Evolutionary conservation across 371 early-diverging fungal genomes (phyloP).

Genomic region (Fennellomyces sp.): DNA sequence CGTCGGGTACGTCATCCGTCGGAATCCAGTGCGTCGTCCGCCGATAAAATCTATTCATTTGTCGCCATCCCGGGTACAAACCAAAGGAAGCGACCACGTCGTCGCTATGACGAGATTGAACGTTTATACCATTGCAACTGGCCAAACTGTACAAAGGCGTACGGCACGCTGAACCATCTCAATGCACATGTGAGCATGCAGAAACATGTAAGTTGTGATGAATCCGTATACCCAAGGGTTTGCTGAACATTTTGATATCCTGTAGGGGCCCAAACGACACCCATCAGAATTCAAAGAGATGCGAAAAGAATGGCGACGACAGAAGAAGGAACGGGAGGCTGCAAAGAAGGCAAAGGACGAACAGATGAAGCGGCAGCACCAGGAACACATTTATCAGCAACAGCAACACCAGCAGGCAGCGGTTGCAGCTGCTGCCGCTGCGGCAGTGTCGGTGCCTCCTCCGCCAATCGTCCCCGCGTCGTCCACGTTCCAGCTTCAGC

Average conservation of each 20-base stretch:
- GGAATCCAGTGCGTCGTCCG: constrained; percentile 31
- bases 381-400: constrained; percentile 6
- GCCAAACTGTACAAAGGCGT: constrained; percentile 66
- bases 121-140: constrained; percentile 69
- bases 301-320: constrained; percentile 55
- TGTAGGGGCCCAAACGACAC: background rate
- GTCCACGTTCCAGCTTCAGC: background rate
- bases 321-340: constrained; percentile 50
- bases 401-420: constrained; percentile 7
- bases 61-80: constrained; percentile 65
- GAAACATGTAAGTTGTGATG: constrained; percentile 61
- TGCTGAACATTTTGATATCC: background rate
- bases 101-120: constrained; percentile 74
- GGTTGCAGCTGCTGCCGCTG: constrained; percentile 11
- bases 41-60: constrained; percentile 64
- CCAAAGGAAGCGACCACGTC: constrained; percentile 67
- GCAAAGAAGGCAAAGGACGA: constrained; percentile 33
- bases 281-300: constrained; percentile 65
- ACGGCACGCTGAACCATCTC: constrained; percentile 75
- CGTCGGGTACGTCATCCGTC: constrained; percentile 34
- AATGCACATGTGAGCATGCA: constrained; percentile 79
- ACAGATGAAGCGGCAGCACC: constrained; percentile 32
- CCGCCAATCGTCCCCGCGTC: background rate
- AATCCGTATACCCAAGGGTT: background rate
- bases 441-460: background rate